Evolutionary conservation across 129 eudicot species (phyloP).

Genomic region (Flaveria ramosissima): DNA sequence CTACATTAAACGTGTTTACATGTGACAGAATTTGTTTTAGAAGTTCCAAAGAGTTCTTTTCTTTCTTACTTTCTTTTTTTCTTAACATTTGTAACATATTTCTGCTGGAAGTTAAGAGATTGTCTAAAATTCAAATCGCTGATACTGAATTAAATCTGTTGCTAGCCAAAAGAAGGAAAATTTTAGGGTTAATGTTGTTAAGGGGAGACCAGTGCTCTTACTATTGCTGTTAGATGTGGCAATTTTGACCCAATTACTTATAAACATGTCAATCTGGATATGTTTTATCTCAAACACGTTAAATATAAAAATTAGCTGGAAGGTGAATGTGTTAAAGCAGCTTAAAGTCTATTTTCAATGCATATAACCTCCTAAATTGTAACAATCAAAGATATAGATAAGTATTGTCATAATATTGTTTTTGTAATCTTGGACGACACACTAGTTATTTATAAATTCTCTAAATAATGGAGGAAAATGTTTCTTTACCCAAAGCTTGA

Average conservation of each 20-base stretch:
- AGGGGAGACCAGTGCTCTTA: background rate
- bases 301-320: background rate
- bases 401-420: background rate
- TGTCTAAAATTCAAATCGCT: background rate
- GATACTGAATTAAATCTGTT: conserved; percentile 1
- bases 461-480: background rate
- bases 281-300: background rate
- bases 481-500: background rate
- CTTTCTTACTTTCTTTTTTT: too few species aligned
- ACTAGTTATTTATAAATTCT: background rate
- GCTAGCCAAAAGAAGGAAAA: conserved; percentile 7
- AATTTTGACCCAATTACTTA: background rate
- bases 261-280: background rate
- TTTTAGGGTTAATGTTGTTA: background rate
- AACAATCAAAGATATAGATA: background rate
- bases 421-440: background rate
- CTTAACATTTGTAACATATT: conserved; percentile 6
- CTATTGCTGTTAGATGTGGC: background rate
- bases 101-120: background rate
- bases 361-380: background rate
- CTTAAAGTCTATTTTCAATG: background rate
- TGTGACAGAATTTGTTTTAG: background rate
- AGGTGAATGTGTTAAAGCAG: background rate
- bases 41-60: too few species aligned
- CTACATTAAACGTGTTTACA: background rate